phyloP scores from a whole-genome alignment of 108 stramenopile genomes.

The Aureococcus anophagefferens region DNA sequence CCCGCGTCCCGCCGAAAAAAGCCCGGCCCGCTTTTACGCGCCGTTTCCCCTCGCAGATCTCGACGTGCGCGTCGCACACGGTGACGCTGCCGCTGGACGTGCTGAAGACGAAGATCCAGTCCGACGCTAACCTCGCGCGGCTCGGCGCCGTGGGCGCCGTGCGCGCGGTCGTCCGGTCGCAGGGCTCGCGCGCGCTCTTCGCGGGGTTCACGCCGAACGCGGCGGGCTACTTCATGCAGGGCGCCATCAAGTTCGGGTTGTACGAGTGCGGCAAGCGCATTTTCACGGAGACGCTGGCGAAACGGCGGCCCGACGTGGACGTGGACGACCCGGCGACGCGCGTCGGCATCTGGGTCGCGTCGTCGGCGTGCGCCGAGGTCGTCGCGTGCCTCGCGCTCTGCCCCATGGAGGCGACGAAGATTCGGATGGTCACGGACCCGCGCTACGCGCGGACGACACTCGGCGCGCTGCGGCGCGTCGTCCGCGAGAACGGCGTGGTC shows the following conservation, averaged over 20 bases:
- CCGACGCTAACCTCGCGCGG: background rate
- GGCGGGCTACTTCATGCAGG: constrained; percentile 49
- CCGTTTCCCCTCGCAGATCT: no score
- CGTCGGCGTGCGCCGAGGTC: constrained; percentile 46
- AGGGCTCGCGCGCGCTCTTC: background rate
- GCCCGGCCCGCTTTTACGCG: no score
- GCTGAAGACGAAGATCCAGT: background rate
- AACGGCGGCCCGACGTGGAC: no score
- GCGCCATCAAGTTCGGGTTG: constrained; percentile 47
- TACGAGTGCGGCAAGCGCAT: constrained; percentile 34
- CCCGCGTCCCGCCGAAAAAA: no score
- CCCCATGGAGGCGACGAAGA: constrained; percentile 50
- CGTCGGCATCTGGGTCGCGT: constrained; percentile 31
- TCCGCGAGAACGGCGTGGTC: constrained; percentile 30
- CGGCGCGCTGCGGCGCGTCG: constrained; percentile 26
- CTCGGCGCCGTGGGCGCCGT: background rate
- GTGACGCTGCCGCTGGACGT: background rate
- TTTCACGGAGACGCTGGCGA: no score
- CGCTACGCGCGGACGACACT: constrained; percentile 15
- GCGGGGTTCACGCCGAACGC: constrained; percentile 39
- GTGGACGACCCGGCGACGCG: constrained; percentile 14
- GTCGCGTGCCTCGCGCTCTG: constrained; percentile 45
- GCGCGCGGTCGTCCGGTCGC: background rate
- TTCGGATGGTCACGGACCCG: constrained; percentile 46
- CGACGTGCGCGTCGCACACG: background rate